phyloP scores from a whole-genome alignment of 1,284 basidiomycete genomes.

The Nidula niveotomentosa region DNA sequence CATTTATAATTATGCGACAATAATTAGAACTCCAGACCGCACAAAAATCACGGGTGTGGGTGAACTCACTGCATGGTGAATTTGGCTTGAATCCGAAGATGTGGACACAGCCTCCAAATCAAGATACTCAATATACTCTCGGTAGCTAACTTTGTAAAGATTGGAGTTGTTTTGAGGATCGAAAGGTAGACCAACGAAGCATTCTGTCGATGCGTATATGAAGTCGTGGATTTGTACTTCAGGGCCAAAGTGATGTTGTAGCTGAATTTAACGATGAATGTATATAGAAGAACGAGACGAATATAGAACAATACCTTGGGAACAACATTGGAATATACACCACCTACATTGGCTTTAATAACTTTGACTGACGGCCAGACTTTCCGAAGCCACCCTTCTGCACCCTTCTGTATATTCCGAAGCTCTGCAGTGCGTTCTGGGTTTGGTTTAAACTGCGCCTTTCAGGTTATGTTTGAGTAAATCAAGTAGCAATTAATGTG shows the following conservation, averaged over 20 bases:
- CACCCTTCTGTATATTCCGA: neutral
- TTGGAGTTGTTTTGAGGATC: conserved; percentile 7
- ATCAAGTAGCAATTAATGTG: too few species aligned
- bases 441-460: neutral
- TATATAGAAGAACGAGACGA: too few species aligned
- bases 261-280: neutral
- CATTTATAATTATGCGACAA: too few species aligned
- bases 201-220: conserved; percentile 6
- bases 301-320: neutral
- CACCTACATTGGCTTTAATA: neutral
- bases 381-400: neutral
- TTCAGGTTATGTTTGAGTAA: too few species aligned
- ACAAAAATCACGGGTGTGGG: too few species aligned
- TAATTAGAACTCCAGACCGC: neutral
- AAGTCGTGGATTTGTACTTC: neutral
- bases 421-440: neutral
- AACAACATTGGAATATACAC: neutral
- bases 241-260: conserved; percentile 7
- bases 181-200: conserved; percentile 5
- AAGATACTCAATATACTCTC: conserved; percentile 4
- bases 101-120: neutral
- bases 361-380: neutral
- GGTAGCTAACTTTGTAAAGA: conserved; percentile 8
- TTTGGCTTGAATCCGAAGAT: too few species aligned
- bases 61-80: too few species aligned